A percentile compares a stretch with the other conserved stretches of the same genome.
phyloP scores from a whole-genome alignment of 176 grass and related monocot species.

The Eremochloa ophiuroides region DNA sequence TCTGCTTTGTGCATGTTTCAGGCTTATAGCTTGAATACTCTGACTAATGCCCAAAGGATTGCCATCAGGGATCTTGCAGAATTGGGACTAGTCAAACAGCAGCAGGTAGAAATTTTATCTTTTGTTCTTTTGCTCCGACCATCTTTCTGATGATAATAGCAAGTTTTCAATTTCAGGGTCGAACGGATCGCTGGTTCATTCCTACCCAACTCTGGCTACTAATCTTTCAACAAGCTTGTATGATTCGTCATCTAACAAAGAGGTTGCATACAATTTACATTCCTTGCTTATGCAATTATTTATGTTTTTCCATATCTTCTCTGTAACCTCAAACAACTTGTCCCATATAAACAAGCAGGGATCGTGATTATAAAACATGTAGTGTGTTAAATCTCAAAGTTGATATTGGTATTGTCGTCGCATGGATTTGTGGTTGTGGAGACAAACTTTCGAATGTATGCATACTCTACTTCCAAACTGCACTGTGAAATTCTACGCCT shows the following conservation, averaged over 20 bases:
- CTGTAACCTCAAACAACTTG: neutral
- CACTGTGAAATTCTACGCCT: constrained; percentile 92
- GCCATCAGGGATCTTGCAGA: constrained; percentile 83
- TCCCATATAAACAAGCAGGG: neutral
- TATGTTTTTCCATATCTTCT: neutral
- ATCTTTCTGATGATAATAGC: neutral
- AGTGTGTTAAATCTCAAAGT: neutral
- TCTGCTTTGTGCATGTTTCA: constrained; percentile 30
- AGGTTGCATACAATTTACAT: constrained; percentile 41
- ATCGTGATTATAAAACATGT: neutral
- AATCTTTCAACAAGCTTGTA: constrained; percentile 82
- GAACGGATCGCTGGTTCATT: constrained; percentile 91
- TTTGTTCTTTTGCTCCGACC: neutral
- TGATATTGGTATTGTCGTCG: constrained; percentile 15
- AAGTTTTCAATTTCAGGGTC: constrained; percentile 44
- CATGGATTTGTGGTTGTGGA: constrained; percentile 96
- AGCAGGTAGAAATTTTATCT: constrained; percentile 46
- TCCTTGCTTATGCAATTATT: constrained; percentile 8
- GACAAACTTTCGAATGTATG: constrained; percentile 95
- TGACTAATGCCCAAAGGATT: constrained; percentile 67
- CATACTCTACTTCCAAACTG: constrained; percentile 83
- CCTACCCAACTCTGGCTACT: constrained; percentile 92
- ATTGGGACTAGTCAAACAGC: constrained; percentile 73
- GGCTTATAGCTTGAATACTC: constrained; percentile 87
- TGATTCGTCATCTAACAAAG: constrained; percentile 73